These are phyloP conservation scores for Epipyxis sp. DNA, from an alignment of 108 stramenopile species.

Conservation along the genomic window DNA sequence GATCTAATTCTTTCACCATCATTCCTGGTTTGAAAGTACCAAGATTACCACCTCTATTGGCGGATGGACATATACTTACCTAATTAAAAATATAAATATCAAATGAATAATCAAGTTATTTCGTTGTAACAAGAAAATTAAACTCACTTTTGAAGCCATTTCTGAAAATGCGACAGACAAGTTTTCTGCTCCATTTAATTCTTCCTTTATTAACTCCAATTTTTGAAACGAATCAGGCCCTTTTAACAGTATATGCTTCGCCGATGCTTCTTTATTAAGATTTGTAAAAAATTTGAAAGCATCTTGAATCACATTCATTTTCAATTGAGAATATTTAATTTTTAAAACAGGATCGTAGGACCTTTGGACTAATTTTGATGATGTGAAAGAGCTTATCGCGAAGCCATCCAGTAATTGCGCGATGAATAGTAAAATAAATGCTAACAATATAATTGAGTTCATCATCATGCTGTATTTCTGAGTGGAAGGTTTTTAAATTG, in stretches of 20 bases:
- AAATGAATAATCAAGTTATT: too few species aligned
- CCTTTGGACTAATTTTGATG: too few species aligned
- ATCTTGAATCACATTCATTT: background rate
- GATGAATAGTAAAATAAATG: too few species aligned
- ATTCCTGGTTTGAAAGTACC: slow-evolving; percentile 65
- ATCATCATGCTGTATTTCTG: too few species aligned
- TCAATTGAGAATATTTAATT: background rate
- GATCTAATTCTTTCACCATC: slow-evolving; percentile 68
- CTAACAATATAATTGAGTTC: too few species aligned
- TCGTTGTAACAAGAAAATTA: too few species aligned
- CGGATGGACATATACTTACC: slow-evolving; percentile 55
- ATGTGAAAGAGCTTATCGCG: too few species aligned
- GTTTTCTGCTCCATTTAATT: background rate
- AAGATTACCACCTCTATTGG: slow-evolving; percentile 54
- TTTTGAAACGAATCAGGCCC: background rate
- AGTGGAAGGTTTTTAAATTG: too few species aligned
- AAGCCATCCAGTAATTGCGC: too few species aligned
- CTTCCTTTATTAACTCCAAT: background rate
- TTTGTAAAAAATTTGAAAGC: background rate
- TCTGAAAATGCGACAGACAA: background rate
- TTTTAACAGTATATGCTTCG: background rate
- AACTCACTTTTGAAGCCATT: background rate
- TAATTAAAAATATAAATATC: background rate
- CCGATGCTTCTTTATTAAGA: background rate
- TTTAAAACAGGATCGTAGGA: too few species aligned